Base-by-base conservation (phyloP, 805 yeast genomes). In the Metschnikowia rubicola region DNA sequence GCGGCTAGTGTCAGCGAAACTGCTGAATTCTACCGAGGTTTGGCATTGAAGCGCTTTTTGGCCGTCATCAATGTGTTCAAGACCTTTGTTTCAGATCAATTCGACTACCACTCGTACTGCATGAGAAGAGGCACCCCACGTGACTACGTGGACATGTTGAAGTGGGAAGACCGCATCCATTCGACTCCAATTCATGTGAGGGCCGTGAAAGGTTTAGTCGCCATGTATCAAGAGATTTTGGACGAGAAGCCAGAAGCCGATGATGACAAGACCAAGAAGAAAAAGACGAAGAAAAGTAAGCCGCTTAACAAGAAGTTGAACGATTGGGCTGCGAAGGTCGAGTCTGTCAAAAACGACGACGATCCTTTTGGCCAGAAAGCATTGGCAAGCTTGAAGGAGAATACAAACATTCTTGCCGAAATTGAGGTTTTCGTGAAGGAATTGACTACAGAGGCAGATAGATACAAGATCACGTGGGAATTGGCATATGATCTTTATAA, bases 51-150 rank as follows among this genome's bases (percentile, higher is more conserved):
- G 67, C 78, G 98, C 58, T 88, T 77, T 62, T 65, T 70, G 36
- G 83, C 88, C 2, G 75, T 90, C 39, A 70, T 81, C 41, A 80
- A 81, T 50, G 78, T 86, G 30, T 90, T 82, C 66, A 75, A 80
- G 37, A 86, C 81, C 44, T 90, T 82, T 67, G 79, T 74, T 60
- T 80, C 79, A 52, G 99, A 94, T 62, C 97, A 94, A 70, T 77
- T 86, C 53, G 99, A 94, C 64, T 94, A 92, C 83, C 98, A 94
- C 64, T 84, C 87, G 39, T 94, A 88, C 64, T 86, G 96, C 62
- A 80, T 88, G 75, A 80, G 97, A 67, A 82, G 86, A 57, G 98
- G 97, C 19, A 88, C 97, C 7, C 84, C 92, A 26, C 78, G 96
- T 53, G 84, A 92, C 8, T 94, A 92, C 62, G 56, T 87, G 29